phyloP scores from a whole-genome alignment of 345 rosid species.

The Trapa incisa region DNA sequence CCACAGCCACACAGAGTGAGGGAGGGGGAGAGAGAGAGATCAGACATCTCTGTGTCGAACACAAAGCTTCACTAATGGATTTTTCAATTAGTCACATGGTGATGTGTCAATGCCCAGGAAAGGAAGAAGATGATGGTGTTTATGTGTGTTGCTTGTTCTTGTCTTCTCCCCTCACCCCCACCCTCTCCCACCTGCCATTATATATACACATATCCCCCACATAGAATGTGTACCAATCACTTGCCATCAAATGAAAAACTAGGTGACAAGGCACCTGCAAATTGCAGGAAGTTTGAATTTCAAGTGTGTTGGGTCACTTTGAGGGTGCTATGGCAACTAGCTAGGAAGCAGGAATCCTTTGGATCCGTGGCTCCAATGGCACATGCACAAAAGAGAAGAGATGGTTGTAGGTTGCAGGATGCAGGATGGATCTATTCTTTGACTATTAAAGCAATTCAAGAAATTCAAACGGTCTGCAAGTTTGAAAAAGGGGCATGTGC shows the following conservation, averaged over 20 bases:
- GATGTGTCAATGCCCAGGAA: background rate
- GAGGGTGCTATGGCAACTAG: no score
- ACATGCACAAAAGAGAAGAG: no score
- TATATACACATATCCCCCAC: no score
- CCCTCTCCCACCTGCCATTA: background rate
- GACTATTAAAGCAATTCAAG: background rate
- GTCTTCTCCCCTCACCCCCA: background rate
- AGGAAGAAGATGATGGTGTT: background rate
- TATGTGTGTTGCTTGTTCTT: background rate
- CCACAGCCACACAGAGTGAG: background rate
- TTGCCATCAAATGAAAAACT: no score
- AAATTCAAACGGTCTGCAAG: background rate
- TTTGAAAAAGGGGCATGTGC: slow-evolving; percentile 1
- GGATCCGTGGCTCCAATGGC: no score
- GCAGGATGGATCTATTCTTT: background rate
- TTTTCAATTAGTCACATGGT: background rate
- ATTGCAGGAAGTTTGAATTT: no score
- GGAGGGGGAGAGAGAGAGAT: no score
- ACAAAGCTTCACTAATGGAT: background rate
- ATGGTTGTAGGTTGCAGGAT: no score
- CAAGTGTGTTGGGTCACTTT: no score
- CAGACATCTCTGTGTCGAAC: background rate
- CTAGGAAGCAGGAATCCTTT: no score
- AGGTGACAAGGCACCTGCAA: no score
- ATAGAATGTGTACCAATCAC: no score